Base-by-base conservation (phyloP, 169 alveolate species). In the Babesia bigemina region DNA sequence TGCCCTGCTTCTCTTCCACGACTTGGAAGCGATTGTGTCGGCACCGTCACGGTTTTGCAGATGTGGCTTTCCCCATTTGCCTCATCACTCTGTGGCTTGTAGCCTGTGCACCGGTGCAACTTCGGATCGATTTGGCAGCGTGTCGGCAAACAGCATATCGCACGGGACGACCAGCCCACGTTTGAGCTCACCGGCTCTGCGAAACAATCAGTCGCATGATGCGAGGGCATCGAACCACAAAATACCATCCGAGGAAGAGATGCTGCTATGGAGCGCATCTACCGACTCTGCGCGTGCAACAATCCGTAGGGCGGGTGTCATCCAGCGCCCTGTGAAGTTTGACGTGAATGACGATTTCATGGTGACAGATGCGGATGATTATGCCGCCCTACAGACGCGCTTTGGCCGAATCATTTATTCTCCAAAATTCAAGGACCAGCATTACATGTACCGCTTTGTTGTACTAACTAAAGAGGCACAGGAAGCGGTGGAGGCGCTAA, bases 351-450 rank as follows among this genome's bases (percentile, higher is more conserved):
- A 83, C 62, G 86, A 73, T 33, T 83, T 83, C 63, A 83, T 83
- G 90, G 49, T 75, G 17, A 74, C 90, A 16, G 90, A 83, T 72
- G 70, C 86, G 33, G 86, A 74, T 50, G 90, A 83, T 24, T 83
- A 83, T 53, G 86, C 86, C 22, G 44, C 47, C n/a, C 10, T 83
- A 10, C 49, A 53, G 33, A 83, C 85, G 13, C 50, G 78, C 14
- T 75, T 75, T 69, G 90, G 90, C 14, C 60, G 70, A n/a, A 67
- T 83, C 50, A 63, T 67, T 12, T 83, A 83, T 58, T 83, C 90
- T 48, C 90, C 90, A 29, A 83, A 83, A 57, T 63, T 83, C 24
- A 69, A 75, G 55, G 86, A 73, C 52, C 78, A 83, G 14, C 47
- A 29, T 21, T 83, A 75, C 50, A 67, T 83, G 82, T 83, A 83